phyloP scores from a whole-genome alignment of 371 early-diverging fungal species.

The Vairimorpha ceranae region DNA sequence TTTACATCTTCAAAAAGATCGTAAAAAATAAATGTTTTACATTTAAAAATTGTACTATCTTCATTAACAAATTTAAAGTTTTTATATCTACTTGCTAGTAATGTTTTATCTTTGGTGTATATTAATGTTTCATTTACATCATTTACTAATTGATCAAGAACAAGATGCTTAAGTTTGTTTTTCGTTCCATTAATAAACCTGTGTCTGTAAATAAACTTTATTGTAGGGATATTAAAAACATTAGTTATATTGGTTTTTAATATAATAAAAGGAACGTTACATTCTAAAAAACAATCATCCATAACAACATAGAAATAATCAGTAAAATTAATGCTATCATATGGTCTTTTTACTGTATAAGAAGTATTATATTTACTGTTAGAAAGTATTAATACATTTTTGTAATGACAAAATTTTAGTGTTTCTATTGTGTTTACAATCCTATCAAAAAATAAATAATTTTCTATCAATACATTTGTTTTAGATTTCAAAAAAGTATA shows the following conservation, averaged over 20 bases:
- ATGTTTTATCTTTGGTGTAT: neutral
- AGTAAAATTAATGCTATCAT: too few species aligned
- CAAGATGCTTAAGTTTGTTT: constrained; percentile 16
- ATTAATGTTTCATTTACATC: neutral
- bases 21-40: neutral
- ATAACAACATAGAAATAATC: neutral
- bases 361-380: neutral
- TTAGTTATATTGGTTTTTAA: neutral
- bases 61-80: neutral
- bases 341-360: neutral
- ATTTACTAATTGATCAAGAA: constrained; percentile 15
- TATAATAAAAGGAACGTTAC: neutral
- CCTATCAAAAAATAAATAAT: neutral
- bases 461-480: neutral
- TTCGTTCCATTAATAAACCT: constrained; percentile 33
- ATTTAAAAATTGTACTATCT: neutral
- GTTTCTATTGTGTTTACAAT: neutral
- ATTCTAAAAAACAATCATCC: neutral
- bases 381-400: neutral
- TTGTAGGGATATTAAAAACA: constrained; percentile 4
- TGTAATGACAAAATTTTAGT: neutral
- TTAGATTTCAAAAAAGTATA: neutral
- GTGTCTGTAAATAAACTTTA: constrained; percentile 16
- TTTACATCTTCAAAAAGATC: neutral
- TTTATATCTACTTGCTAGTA: neutral